These are phyloP conservation scores for Penicillium silybi DNA, from an alignment of 495 filamentous ascomycete genomes.

Conservation along the genomic window DNA sequence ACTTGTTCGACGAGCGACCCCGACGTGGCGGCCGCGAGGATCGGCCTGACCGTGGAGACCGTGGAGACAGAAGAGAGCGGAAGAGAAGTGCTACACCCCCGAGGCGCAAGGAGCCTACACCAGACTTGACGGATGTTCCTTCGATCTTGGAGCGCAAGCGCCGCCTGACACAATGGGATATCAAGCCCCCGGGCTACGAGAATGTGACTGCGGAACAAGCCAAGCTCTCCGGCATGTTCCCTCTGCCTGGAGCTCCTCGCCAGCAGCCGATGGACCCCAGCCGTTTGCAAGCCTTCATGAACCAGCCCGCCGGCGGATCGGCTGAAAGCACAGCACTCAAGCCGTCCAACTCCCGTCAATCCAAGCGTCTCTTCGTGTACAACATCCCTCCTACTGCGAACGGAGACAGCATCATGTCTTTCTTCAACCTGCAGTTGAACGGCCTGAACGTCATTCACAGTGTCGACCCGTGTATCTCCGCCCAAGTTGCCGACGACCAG, in stretches of 20 bases:
- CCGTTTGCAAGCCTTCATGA: conserved; percentile 93
- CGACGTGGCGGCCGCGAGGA: conserved; percentile 27
- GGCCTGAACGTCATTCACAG: conserved; percentile 84
- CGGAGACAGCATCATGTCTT: conserved; percentile 69
- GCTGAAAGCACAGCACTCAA: conserved; percentile 77
- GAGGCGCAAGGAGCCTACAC: conserved; percentile 90
- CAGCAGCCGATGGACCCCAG: conserved; percentile 96
- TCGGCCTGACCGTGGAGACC: conserved; percentile 18
- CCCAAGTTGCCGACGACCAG: conserved; percentile 73
- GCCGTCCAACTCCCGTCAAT: conserved; percentile 86
- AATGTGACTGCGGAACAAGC: conserved; percentile 98
- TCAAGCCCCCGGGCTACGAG: conserved; percentile 97
- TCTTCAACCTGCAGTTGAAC: conserved; percentile 96
- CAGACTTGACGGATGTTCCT: conserved; percentile 82
- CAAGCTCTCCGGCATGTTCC: conserved; percentile 98
- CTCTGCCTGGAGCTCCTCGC: conserved; percentile 88
- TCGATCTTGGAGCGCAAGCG: conserved; percentile 79
- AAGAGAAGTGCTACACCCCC: conserved; percentile 77
- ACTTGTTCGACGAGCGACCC: conserved; percentile 27
- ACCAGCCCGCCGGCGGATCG: conserved; percentile 72
- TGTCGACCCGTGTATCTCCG: conserved; percentile 81
- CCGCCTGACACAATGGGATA: conserved; percentile 96
- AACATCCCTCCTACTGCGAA: conserved; percentile 69
- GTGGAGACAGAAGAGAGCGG: conserved; percentile 52
- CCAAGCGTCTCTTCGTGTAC: conserved; percentile 83